Percentiles rank a stretch among this genome's conserved stretches.
Evolutionary conservation across 805 yeast genomes (phyloP).

Genomic region (Saccharomyces mikatae): DNA sequence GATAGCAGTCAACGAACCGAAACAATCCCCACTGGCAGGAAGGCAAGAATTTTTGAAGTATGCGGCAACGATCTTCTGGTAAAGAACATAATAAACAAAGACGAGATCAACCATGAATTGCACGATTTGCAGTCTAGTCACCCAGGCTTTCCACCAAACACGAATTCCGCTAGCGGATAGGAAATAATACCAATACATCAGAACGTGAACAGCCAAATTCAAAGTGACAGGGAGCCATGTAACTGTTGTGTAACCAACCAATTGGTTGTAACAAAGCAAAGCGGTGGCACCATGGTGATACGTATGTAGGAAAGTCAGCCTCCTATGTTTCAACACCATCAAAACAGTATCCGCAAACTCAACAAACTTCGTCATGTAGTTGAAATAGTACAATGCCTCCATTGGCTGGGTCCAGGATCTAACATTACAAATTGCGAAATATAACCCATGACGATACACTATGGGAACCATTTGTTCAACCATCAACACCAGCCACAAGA

Average conservation of each 20-base stretch:
- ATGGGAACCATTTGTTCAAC: constrained; percentile 84
- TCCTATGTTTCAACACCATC: constrained; percentile 85
- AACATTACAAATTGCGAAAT: constrained; percentile 72
- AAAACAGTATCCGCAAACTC: constrained; percentile 90
- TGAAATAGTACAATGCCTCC: constrained; percentile 79
- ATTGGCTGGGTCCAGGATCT: constrained; percentile 78
- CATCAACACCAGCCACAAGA: constrained; percentile 55
- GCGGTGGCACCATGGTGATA: constrained; percentile 99
- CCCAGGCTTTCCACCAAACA: constrained; percentile 99
- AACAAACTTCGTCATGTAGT: constrained; percentile 80
- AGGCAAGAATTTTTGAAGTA: constrained; percentile 19
- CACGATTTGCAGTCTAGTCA: constrained; percentile 87
- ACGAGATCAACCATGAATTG: constrained; percentile 85
- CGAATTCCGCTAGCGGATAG: constrained; percentile 85
- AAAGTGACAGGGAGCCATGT: constrained; percentile 91
- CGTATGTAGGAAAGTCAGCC: constrained; percentile 85
- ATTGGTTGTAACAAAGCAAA: constrained; percentile 83
- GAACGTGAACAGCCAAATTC: constrained; percentile 86
- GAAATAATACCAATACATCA: constrained; percentile 97
- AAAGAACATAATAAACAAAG: constrained; percentile 89
- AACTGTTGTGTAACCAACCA: constrained; percentile 81
- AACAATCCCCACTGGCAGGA: constrained; percentile 63
- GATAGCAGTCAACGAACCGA: constrained; percentile 67
- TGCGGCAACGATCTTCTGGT: constrained; percentile 47
- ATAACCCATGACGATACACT: constrained; percentile 62